Percentiles rank a stretch among this genome's conserved stretches.
Conservation (phyloP, 352 stramenopile species). For the Pythium periplocum region DNA sequence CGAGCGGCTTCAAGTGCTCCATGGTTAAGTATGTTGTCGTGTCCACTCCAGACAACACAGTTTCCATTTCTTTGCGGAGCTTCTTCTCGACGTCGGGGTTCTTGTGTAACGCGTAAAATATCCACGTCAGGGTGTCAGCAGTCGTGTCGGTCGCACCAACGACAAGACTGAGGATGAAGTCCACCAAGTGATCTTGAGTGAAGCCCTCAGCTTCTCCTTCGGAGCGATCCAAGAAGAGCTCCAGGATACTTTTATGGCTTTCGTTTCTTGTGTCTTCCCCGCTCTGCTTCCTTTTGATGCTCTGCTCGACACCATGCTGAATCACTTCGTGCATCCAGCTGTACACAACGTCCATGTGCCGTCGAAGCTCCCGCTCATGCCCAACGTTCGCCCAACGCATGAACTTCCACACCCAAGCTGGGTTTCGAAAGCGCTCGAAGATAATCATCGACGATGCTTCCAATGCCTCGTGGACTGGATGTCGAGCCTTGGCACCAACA, state of each 20-base stretch:
- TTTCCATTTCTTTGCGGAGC: conserved; percentile 35
- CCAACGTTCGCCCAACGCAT: conserved; percentile 41
- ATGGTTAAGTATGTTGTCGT: conserved; percentile 26
- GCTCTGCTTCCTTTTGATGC: conserved; percentile 5
- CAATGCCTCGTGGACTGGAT: conserved; percentile 48
- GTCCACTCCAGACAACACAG: not conserved
- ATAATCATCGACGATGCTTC: conserved; percentile 24
- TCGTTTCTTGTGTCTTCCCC: conserved; percentile 19
- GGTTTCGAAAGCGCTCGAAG: conserved; percentile 37
- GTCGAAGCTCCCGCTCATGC: conserved; percentile 25
- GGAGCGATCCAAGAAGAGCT: conserved; percentile 8
- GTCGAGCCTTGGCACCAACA: conserved; percentile 25
- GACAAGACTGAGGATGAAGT: conserved; percentile 63
- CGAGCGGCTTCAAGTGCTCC: conserved; percentile 39
- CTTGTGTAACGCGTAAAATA: conserved; percentile 56
- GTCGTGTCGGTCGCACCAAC: conserved; percentile 72
- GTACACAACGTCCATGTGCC: conserved; percentile 27
- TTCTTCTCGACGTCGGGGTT: conserved; percentile 41
- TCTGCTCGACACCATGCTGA: conserved; percentile 31
- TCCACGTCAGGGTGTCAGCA: conserved; percentile 55
- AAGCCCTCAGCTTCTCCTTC: conserved; percentile 12
- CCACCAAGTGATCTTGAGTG: conserved; percentile 32
- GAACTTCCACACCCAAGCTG: conserved; percentile 48
- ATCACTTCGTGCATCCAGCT: conserved; percentile 41
- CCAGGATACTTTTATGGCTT: conserved; percentile 17